These are phyloP conservation scores for Sugiyamaella neomexicana DNA, from an alignment of 1,139 yeast genomes.

Conservation along the genomic window DNA sequence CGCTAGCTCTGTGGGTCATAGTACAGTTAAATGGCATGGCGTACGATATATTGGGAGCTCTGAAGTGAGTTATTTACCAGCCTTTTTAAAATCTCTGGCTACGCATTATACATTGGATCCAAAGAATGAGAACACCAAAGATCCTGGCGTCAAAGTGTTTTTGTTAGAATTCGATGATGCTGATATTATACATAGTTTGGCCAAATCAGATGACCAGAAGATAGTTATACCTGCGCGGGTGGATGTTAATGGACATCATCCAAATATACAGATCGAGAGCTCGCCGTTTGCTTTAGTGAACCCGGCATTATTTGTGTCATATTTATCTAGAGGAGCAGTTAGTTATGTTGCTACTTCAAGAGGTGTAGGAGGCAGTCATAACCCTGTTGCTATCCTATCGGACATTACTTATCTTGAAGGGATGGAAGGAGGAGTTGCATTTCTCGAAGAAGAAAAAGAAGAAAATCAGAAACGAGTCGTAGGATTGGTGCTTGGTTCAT, in stretches of 20 bases:
- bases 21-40: conserved; percentile 26
- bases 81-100: conserved; percentile 18
- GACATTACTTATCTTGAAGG: conserved; percentile 64
- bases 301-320: conserved; percentile 55
- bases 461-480: conserved; percentile 35
- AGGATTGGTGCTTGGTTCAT: conserved; percentile 57
- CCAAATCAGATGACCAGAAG: not conserved
- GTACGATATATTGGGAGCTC: conserved; percentile 11
- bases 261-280: conserved; percentile 29
- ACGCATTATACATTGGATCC: conserved; percentile 26
- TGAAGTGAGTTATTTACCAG: conserved; percentile 12
- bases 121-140: not conserved
- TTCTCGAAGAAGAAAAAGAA: conserved; percentile 4
- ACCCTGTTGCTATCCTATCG: conserved; percentile 43
- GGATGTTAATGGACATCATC: conserved; percentile 5
- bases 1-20: not conserved
- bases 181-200: not conserved
- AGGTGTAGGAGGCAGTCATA: conserved; percentile 17
- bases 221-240: not conserved
- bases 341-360: conserved; percentile 38
- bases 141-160: not conserved
- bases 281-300: conserved; percentile 62
- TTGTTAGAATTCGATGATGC: conserved; percentile 1
- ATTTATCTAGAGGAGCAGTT: conserved; percentile 49
- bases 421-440: conserved; percentile 60